Evolutionary conservation across 441 rosid species (phyloP).

Genomic region (Bocquillonia castaneifolia): DNA sequence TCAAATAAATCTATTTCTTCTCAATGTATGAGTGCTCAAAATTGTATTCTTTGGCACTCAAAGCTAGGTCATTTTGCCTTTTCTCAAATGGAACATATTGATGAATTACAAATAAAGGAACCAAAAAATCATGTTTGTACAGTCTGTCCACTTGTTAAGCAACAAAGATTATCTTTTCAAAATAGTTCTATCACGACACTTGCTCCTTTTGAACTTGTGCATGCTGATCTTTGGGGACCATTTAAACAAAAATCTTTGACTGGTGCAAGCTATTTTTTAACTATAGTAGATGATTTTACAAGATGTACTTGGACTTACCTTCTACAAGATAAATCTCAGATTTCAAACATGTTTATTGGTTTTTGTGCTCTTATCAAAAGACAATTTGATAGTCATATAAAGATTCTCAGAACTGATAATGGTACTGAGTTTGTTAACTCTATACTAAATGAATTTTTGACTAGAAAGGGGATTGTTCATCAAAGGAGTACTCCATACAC

Average conservation of each 20-base stretch:
- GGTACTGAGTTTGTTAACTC: background rate
- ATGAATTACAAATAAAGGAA: too few species aligned
- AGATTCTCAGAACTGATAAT: background rate
- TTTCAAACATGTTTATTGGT: too few species aligned
- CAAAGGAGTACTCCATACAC: background rate
- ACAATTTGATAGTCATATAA: too few species aligned
- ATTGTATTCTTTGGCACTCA: too few species aligned
- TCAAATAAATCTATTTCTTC: too few species aligned
- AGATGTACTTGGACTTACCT: background rate
- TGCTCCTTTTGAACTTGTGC: background rate
- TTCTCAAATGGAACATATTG: too few species aligned
- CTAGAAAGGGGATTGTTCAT: background rate
- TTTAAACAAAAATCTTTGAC: background rate
- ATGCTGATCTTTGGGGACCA: background rate
- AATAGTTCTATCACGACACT: background rate
- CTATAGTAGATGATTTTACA: background rate
- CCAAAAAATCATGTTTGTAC: background rate
- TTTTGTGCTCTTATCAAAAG: too few species aligned
- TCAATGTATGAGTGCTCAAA: too few species aligned
- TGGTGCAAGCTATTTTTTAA: too few species aligned
- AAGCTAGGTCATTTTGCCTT: too few species aligned
- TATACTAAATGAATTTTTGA: too few species aligned
- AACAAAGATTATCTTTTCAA: background rate
- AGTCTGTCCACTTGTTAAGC: background rate
- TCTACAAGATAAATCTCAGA: background rate